Conservation (phyloP, 257 asterid species). For the Penstemon eatonii region DNA sequence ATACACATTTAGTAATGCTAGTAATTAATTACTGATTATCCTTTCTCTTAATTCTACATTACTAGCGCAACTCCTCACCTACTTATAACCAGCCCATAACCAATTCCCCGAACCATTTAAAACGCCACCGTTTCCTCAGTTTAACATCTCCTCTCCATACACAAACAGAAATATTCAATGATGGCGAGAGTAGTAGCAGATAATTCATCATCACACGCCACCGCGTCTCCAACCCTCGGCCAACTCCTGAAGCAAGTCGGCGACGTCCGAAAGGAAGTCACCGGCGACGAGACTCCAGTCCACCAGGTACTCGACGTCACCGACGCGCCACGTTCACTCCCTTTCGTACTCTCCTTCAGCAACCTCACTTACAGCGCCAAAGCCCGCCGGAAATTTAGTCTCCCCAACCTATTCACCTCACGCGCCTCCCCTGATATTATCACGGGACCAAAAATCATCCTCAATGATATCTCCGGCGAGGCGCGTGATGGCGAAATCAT, state of each 20-base stretch:
- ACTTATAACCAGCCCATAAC: constrained; percentile 32
- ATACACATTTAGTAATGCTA: constrained; percentile 3
- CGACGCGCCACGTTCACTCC: constrained; percentile 45
- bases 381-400: constrained; percentile 25
- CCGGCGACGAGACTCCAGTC: constrained; percentile 78
- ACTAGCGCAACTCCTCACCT: constrained; percentile 40
- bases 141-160: background rate
- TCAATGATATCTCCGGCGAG: constrained; percentile 64
- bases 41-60: constrained; percentile 24
- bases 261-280: constrained; percentile 51
- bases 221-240: constrained; percentile 43
- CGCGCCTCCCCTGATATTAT: constrained; percentile 3
- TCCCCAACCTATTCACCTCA: constrained; percentile 14
- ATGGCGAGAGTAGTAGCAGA: constrained; percentile 40
- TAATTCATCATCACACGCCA: constrained; percentile 18
- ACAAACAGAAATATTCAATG: background rate
- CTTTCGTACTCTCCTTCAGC: constrained; percentile 57
- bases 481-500: constrained; percentile 76
- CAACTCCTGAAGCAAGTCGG: constrained; percentile 50
- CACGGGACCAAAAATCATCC: constrained; percentile 44
- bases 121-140: background rate
- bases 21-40: constrained; percentile 13
- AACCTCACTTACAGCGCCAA: constrained; percentile 61
- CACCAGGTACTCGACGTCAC: constrained; percentile 65
- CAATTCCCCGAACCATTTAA: constrained; percentile 6